Base-by-base conservation (phyloP, 2,329 filamentous ascomycete species). In the Tolypocladium inflatum region DNA sequence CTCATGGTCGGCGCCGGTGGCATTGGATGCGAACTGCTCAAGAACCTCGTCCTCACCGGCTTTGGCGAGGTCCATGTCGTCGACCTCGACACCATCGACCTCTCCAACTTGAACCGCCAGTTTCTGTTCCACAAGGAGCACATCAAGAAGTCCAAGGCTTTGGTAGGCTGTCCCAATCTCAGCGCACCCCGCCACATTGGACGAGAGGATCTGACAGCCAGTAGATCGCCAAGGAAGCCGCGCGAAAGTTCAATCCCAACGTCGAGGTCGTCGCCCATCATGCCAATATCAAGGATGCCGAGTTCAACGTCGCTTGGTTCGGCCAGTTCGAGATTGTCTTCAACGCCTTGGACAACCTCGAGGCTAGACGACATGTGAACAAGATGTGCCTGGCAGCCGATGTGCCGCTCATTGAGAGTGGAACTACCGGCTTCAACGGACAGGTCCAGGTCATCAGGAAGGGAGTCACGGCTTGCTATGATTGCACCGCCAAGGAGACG, bases 401-500 rank as follows among this genome's bases (percentile, higher is more conserved):
- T 66, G 85, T 97, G 33, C 91, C 94, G 13, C 76, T 99, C 63
- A 89, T 99, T 57, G 94, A 99, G 76, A 97, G 93, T 70, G 94
- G 94, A 45, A 99, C 94, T 0, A 97, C 94, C 0, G 94, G 94
- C 2, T 99, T 97, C 78, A 96, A 96, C 67, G 94, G 94, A 23
- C 93, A 99, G 71, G 93, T 97, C 5, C 93, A 97, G 73, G 91
- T 96, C 26, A 99, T 99, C 72, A 91, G 91, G 72, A 93, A 91
- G 80, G 89, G 90, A 43, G 78, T 87, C 60, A 96, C 93, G 1
- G 93, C 96, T 67, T 99, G 94, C 76, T 99, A 99, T 72, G 94
- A 99, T 70, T 99, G 94, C 76, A 89, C 86, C 17, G 82, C 86
- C 2, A 99, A 99, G 73, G 89, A 93, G 60, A 85, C 88, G 2